Base-by-base conservation (phyloP, 495 filamentous ascomycete genomes). In the Podospora conica region DNA sequence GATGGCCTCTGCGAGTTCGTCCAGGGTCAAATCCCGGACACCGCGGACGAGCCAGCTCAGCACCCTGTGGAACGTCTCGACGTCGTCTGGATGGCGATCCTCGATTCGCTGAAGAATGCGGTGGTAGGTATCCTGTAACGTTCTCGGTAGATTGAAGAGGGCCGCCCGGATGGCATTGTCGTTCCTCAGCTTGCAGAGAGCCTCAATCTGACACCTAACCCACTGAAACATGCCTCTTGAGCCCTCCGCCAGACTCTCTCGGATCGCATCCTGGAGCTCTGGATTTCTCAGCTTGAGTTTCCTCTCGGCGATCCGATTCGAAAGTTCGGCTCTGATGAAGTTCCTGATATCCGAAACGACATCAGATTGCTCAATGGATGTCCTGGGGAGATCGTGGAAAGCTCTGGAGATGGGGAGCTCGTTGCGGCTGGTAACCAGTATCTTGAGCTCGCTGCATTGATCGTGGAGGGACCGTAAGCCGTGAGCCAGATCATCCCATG, bases 161-260 rank as follows among this genome's bases (percentile, higher is more conserved):
- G 73, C 69, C 21, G 71, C 61, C 5, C 70, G 66, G 28, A 80
- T 77, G 27, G 74, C 78, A 8, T 77, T 66, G 62, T 80, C 77
- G 58, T 73, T 69, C 33, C 65, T 59, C 55, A 75, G 71, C 65
- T 71, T 61, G 65, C 77, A 79, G 10, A 80, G 68, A 29, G 79
- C 72, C 28, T 74, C 65, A 25, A 80, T 73, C 61, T 74, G 73
- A 53, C 76, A 74, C 55, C 68, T 60, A n/a, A 70, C 72, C 77
- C 76, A 80, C 18, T 79, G 76, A 65, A 80, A 80, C 71, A 73
- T 73, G 28, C 71, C 71, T 22, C 15, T n/a, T 48, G 40, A 48
- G 40, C 40, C 40, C n/a, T 48, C 11, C 6, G 7, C 40, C 18
- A 48, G 40, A 18, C 15, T 48, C 15, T n/a, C 15, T 5, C 40